Conservation (phyloP, 768 basidiomycete genomes). For the Lentinula sp. region DNA sequence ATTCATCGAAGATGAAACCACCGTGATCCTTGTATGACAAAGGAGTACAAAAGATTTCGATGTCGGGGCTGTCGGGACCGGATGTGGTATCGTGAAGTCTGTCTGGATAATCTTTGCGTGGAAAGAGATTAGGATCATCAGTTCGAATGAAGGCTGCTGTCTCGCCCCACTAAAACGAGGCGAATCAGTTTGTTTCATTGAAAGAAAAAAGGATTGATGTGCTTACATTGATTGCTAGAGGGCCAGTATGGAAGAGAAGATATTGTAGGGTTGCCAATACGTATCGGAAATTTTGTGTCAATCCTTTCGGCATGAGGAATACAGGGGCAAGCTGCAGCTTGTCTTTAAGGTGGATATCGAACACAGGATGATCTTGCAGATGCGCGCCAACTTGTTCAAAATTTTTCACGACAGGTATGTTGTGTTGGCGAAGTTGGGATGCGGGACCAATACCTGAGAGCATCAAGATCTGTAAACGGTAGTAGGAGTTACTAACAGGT, state of each 20-base stretch:
- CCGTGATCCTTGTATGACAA: constrained; percentile 37
- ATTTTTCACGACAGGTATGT: constrained; percentile 53
- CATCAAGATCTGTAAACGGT: constrained; percentile 48
- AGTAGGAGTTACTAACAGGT: background rate
- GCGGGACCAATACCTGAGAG: constrained; percentile 75
- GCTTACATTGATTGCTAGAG: constrained; percentile 48
- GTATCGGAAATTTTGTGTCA: constrained; percentile 22
- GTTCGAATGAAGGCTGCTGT: constrained; percentile 49
- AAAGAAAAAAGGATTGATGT: background rate
- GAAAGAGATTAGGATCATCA: constrained; percentile 40
- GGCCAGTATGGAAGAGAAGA: constrained; percentile 36
- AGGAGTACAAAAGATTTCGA: constrained; percentile 35
- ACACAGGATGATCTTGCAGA: constrained; percentile 62
- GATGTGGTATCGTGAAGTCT: constrained; percentile 28
- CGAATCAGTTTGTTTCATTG: background rate
- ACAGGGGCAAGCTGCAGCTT: constrained; percentile 37
- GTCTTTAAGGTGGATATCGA: constrained; percentile 48
- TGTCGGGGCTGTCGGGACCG: constrained; percentile 31
- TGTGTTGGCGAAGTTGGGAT: constrained; percentile 42
- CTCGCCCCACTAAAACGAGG: constrained; percentile 30
- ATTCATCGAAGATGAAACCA: constrained; percentile 26
- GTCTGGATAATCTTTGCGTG: constrained; percentile 21
- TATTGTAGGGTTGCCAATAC: constrained; percentile 34
- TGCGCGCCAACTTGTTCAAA: constrained; percentile 72
- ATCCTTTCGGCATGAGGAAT: constrained; percentile 25